Conservation (phyloP, 495 filamentous ascomycete species). For the Neurospora pannonica region DNA sequence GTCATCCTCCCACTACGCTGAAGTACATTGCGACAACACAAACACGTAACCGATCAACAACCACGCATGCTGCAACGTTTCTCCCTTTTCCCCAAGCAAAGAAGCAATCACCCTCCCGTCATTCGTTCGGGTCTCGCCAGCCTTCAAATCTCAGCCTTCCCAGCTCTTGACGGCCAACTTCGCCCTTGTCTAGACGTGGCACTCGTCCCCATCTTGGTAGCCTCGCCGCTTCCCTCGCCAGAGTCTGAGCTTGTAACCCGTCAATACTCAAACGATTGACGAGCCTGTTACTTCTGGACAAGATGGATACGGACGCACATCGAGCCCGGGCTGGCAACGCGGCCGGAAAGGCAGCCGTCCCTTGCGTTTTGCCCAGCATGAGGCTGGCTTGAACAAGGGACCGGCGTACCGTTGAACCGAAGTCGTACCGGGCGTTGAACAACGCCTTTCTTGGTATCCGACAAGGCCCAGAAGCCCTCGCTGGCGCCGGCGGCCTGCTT, state of each 20-base stretch:
- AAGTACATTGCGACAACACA: not conserved
- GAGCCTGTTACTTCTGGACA: not conserved
- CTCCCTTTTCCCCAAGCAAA: not conserved
- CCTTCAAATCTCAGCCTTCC: not conserved
- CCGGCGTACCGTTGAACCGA: not conserved
- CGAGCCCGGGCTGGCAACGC: not conserved
- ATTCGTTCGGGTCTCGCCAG: not conserved
- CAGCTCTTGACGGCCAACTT: not conserved
- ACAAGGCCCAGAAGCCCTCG: not conserved
- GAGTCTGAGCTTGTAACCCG: not conserved
- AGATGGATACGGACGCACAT: not conserved
- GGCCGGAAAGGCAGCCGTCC: not conserved
- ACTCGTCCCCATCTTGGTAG: not conserved
- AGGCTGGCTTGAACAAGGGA: not conserved
- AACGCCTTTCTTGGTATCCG: fast-evolving
- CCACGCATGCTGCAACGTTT: not conserved
- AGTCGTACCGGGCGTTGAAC: not conserved
- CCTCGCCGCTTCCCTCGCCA: not conserved
- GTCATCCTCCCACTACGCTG: not conserved
- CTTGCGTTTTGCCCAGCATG: not conserved
- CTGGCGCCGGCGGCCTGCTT: not conserved
- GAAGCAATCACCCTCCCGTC: not conserved
- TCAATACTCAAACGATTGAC: not conserved
- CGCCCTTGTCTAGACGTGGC: not conserved
- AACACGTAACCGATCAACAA: not conserved